Evolutionary conservation across 495 filamentous ascomycete species (phyloP).

Genomic region (Jackrogersella multiformis): DNA sequence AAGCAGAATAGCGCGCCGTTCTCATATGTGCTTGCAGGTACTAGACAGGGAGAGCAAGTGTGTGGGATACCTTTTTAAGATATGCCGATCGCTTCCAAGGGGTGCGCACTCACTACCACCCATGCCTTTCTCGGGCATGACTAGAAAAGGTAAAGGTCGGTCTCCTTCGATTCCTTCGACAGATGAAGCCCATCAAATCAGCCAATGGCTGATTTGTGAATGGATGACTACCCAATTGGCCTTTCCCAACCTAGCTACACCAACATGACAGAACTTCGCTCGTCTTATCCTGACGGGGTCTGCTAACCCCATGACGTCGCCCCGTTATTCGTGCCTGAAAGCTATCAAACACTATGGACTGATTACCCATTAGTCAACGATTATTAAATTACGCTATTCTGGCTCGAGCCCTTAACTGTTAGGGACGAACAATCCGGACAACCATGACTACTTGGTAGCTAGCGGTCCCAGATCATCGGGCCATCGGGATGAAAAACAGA

Average conservation of each 20-base stretch:
- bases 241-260: conserved; percentile 18
- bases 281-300: conserved; percentile 17
- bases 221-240: conserved; percentile 30
- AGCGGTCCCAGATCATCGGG: conserved; percentile 25
- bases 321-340: conserved; percentile 29
- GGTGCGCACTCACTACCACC: conserved; percentile 13
- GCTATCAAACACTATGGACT: not conserved
- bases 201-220: conserved; percentile 28
- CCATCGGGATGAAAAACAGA: conserved; percentile 26
- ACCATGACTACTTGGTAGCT: conserved; percentile 8
- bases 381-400: conserved; percentile 30
- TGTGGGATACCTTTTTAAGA: conserved; percentile 43
- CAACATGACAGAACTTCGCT: conserved; percentile 7
- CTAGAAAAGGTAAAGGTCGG: conserved; percentile 36
- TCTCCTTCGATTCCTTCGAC: conserved; percentile 35
- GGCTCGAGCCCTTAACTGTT: not conserved
- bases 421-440: not conserved
- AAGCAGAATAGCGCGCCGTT: conserved; percentile 35
- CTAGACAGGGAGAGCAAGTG: conserved; percentile 14
- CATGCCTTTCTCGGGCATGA: conserved; percentile 17
- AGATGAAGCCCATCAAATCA: conserved; percentile 33
- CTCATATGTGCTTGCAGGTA: conserved; percentile 24
- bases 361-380: conserved; percentile 34
- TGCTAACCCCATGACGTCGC: conserved; percentile 39
- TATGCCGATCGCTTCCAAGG: conserved; percentile 40